phyloP scores from a whole-genome alignment of 108 stramenopile genomes.

The Aureococcus anophagefferens region DNA sequence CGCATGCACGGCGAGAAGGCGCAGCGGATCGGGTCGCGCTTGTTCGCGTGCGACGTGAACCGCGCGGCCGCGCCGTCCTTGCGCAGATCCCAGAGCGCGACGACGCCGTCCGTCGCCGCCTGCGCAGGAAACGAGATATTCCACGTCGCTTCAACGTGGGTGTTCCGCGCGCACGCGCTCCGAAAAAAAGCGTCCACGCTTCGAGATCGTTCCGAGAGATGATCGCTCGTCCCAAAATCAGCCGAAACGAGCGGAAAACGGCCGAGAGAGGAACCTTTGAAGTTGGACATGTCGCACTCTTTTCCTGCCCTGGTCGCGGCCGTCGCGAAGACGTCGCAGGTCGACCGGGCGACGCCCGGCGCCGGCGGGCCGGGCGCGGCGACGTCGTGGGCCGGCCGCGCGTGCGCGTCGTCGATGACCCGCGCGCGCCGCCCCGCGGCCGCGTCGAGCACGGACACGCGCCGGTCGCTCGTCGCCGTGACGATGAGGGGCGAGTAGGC shows the following conservation, averaged over 20 bases:
- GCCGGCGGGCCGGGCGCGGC: conserved; percentile 5
- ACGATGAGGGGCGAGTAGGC: conserved; percentile 19
- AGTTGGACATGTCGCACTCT: too few species aligned
- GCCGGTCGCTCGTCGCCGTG: conserved; percentile 11
- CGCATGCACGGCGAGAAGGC: conserved; percentile 18
- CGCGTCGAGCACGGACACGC: conserved; percentile 4
- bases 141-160: too few species aligned
- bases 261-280: too few species aligned
- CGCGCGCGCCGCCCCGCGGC: not conserved
- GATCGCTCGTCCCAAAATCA: too few species aligned
- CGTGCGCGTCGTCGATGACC: not conserved
- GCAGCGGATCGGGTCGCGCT: conserved; percentile 1
- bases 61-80: not conserved
- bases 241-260: too few species aligned
- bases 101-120: conserved; percentile 2
- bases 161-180: too few species aligned
- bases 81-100: conserved; percentile 24
- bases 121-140: too few species aligned
- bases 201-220: too few species aligned
- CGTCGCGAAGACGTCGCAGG: conserved; percentile 15
- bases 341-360: not conserved
- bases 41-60: conserved; percentile 6
- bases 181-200: too few species aligned
- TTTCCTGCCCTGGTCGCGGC: too few species aligned
- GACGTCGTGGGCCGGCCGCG: conserved; percentile 6